These are phyloP conservation scores for Poteriospumella lacustris DNA, from an alignment of 108 stramenopile species.

Conservation along the genomic window DNA sequence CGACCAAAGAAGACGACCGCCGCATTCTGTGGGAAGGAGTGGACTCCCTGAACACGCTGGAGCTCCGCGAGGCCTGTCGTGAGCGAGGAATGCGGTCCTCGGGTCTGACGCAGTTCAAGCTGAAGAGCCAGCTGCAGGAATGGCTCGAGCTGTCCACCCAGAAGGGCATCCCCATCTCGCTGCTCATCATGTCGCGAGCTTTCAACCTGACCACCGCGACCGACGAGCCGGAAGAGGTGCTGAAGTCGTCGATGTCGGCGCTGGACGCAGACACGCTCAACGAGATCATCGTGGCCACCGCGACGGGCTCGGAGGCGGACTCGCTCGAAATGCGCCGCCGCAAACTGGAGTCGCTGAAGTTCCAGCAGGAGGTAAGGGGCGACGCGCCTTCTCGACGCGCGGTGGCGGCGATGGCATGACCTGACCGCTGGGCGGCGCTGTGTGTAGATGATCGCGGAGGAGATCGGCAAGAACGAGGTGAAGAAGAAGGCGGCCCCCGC, in stretches of 20 bases:
- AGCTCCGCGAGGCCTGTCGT: constrained; percentile 87
- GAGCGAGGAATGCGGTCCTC: constrained; percentile 94
- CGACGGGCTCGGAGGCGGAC: constrained; percentile 68
- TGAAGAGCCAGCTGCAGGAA: constrained; percentile 73
- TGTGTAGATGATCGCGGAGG: constrained; percentile 50
- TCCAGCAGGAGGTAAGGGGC: constrained; percentile 62
- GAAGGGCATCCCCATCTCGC: constrained; percentile 83
- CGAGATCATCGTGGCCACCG: constrained; percentile 86
- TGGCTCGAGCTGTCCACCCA: constrained; percentile 93
- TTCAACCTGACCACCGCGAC: constrained; percentile 80
- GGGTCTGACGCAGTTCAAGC: constrained; percentile 81
- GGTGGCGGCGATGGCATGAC: constrained; percentile 41
- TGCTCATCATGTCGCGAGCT: constrained; percentile 91
- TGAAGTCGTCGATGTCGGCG: constrained; percentile 83
- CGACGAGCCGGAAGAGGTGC: constrained; percentile 38
- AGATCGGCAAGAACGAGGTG: constrained; percentile 44
- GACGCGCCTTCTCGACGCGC: constrained; percentile 33
- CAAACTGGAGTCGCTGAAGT: constrained; percentile 50
- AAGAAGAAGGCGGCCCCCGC: constrained; percentile 32
- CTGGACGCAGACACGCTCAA: constrained; percentile 87
- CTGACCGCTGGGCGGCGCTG: constrained; percentile 47
- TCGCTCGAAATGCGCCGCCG: constrained; percentile 30
- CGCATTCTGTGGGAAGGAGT: constrained; percentile 96
- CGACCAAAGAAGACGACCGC: constrained; percentile 85
- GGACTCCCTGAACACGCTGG: constrained; percentile 86